Conservation (phyloP, 2,329 filamentous ascomycete genomes). For the Arthrobotrys iridis region DNA sequence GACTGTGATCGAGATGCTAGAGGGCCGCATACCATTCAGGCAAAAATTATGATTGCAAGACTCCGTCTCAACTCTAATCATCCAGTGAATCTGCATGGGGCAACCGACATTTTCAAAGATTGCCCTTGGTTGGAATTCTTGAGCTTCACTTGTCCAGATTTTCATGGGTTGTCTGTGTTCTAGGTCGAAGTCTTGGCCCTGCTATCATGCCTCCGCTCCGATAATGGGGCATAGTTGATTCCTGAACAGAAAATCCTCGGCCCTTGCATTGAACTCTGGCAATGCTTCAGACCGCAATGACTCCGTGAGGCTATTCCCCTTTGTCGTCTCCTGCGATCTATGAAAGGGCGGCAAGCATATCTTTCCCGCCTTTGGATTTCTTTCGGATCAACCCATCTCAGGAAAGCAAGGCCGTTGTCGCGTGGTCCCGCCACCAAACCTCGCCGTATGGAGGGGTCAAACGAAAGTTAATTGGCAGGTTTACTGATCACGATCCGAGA, state of each 20-base stretch:
- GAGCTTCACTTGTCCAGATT: constrained; percentile 1
- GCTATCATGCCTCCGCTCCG: constrained; percentile 1
- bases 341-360: constrained; percentile 8
- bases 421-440: constrained; percentile 19
- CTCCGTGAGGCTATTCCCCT: too few species aligned
- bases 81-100: background rate
- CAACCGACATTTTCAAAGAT: background rate
- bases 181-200: constrained; percentile 11
- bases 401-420: constrained; percentile 32
- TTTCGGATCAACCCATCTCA: constrained; percentile 5
- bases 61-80: constrained; percentile 4
- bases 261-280: constrained; percentile 38
- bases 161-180: constrained; percentile 23
- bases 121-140: constrained; percentile 14
- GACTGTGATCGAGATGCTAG: constrained; percentile 6
- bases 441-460: constrained; percentile 32
- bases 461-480: background rate
- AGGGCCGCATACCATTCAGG: background rate
- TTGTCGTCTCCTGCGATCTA: constrained; percentile 13
- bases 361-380: constrained; percentile 14
- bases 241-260: background rate
- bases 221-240: constrained; percentile 14
- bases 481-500: constrained; percentile 28
- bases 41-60: background rate
- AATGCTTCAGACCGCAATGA: too few species aligned